phyloP scores from a whole-genome alignment of 2,329 filamentous ascomycete species.

The Periconia sp. region DNA sequence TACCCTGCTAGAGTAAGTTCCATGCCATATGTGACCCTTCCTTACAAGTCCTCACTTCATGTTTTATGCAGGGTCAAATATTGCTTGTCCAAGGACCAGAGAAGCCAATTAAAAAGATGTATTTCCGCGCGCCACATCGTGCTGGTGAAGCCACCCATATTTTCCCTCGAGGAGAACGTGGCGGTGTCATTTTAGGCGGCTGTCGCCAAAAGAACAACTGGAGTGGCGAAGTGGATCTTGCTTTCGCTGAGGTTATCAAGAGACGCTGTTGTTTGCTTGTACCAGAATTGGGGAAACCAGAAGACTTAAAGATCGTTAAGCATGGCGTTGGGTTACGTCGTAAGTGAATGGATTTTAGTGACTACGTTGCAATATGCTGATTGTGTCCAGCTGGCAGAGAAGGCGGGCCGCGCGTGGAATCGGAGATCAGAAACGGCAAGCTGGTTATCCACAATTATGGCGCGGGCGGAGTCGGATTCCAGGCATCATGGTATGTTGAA shows the following conservation, averaged over 20 bases:
- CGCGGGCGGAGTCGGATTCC: background rate
- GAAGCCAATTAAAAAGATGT: constrained; percentile 65
- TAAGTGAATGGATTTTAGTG: constrained; percentile 57
- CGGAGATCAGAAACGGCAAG: background rate
- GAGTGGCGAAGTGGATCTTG: constrained; percentile 77
- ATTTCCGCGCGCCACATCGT: constrained; percentile 36
- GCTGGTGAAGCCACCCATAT: constrained; percentile 73
- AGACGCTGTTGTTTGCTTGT: constrained; percentile 70
- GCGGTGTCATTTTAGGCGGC: constrained; percentile 84
- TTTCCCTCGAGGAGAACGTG: constrained; percentile 77
- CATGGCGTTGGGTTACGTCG: constrained; percentile 84
- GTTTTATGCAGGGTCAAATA: constrained; percentile 68
- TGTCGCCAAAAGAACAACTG: constrained; percentile 79
- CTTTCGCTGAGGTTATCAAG: constrained; percentile 83
- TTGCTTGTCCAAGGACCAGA: constrained; percentile 71
- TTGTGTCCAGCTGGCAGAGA: background rate
- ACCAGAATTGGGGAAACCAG: constrained; percentile 63
- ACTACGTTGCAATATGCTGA: background rate
- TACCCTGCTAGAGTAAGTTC: constrained; percentile 58
- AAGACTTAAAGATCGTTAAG: constrained; percentile 70
- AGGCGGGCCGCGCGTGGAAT: background rate
- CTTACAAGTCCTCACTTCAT: background rate
- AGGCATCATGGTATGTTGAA: background rate
- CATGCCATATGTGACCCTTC: background rate
- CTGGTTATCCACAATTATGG: background rate